phyloP scores from a whole-genome alignment of 257 asterid genomes.

The Solanum lycopersicoides region DNA sequence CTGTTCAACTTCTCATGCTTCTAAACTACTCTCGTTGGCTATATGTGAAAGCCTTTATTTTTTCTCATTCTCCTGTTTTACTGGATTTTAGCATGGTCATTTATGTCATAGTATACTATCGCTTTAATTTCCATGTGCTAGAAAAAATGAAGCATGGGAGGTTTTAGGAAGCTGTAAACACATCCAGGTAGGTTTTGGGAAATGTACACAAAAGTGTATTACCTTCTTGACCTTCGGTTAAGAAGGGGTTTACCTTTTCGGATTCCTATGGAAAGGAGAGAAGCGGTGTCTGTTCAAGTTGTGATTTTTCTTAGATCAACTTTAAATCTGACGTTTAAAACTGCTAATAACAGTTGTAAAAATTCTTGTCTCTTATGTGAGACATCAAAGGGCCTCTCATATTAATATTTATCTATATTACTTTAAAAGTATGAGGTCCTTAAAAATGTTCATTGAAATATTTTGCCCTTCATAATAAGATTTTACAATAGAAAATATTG shows the following conservation, averaged over 20 bases:
- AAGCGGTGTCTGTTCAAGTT: not conserved
- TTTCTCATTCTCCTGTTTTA: not conserved
- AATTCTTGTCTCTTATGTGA: not conserved
- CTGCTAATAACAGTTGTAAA: not conserved
- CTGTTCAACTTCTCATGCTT: constrained; percentile 4
- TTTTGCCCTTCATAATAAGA: not conserved
- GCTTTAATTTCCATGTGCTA: not conserved
- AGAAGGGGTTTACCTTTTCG: not conserved
- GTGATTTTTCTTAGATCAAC: not conserved
- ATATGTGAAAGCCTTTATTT: not conserved
- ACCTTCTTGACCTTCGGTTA: not conserved
- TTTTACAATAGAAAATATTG: not conserved
- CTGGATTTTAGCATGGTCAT: not conserved
- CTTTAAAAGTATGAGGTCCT: not conserved
- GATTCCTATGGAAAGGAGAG: not conserved
- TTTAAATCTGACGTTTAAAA: not conserved
- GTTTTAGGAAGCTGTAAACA: not conserved
- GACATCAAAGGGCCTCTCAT: not conserved
- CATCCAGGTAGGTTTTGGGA: not conserved
- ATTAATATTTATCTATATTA: not conserved
- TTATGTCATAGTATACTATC: not conserved
- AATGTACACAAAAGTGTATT: not conserved
- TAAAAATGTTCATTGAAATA: not conserved
- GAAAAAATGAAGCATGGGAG: not conserved
- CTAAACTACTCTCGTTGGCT: not conserved